These are phyloP conservation scores for Agrostemma githago DNA, from an alignment of 148 eudicot species.

Conservation along the genomic window DNA sequence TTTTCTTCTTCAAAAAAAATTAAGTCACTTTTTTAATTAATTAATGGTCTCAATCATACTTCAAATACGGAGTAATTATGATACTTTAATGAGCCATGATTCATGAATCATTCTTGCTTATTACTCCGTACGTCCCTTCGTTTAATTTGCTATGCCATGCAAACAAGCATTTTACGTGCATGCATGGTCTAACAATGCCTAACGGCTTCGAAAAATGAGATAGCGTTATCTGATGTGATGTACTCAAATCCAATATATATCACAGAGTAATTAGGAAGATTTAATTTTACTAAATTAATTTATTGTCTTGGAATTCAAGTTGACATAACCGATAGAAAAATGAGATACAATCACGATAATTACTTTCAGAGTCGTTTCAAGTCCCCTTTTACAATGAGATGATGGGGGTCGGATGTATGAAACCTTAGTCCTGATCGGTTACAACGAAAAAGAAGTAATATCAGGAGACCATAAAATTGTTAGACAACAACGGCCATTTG, in stretches of 20 bases:
- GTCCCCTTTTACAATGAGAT: background rate
- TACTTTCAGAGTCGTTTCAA: background rate
- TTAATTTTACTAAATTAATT: background rate
- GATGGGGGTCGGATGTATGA: background rate
- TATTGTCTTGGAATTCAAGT: background rate
- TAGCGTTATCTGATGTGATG: background rate
- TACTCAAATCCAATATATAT: background rate
- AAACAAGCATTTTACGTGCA: background rate
- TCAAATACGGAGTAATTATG: too few relatives aligned
- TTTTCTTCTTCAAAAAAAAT: too few relatives aligned
- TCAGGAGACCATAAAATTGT: background rate
- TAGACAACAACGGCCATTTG: constrained; percentile 24
- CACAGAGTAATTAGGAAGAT: constrained; percentile 11
- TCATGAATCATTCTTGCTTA: too few relatives aligned
- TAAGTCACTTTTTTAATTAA: too few relatives aligned
- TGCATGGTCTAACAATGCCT: too few relatives aligned
- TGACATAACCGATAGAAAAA: constrained; percentile 5
- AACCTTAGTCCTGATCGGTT: background rate
- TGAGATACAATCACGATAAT: background rate
- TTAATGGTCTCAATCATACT: too few relatives aligned
- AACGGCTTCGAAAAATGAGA: too few relatives aligned
- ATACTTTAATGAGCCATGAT: too few relatives aligned
- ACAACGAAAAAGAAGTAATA: background rate
- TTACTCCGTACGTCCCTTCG: too few relatives aligned
- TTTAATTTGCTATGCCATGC: background rate